phyloP scores from a whole-genome alignment of 2,329 filamentous ascomycete genomes.

The Trichoderma lentiforme region DNA sequence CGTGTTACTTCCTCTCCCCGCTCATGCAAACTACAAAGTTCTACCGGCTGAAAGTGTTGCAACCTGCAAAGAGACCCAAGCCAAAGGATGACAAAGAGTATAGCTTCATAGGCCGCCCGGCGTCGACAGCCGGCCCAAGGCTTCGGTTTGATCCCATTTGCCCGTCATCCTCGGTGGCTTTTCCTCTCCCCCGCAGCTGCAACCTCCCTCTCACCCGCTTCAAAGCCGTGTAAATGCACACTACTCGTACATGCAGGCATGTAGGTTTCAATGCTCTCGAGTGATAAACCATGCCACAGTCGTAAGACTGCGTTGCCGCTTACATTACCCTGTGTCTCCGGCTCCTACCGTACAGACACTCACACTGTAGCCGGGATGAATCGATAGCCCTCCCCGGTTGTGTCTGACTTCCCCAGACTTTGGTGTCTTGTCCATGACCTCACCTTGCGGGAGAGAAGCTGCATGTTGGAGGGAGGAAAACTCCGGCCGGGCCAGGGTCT shows the following conservation, averaged over 20 bases:
- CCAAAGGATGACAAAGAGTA: not conserved
- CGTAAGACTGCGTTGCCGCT: slow-evolving; percentile 3
- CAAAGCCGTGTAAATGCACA: not conserved
- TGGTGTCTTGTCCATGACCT: slow-evolving; percentile 13
- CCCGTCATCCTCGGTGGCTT: not conserved
- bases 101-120: not conserved
- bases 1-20: not conserved
- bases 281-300: slow-evolving; percentile 11
- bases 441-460: not conserved
- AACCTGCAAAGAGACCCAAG: not conserved
- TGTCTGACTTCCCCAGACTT: slow-evolving; percentile 12
- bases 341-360: not conserved
- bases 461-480: not conserved
- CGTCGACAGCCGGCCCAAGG: not conserved
- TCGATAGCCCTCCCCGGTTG: not conserved
- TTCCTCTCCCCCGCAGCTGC: not conserved
- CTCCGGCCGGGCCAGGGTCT: slow-evolving; percentile 5
- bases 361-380: slow-evolving; percentile 4
- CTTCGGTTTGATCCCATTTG: not conserved
- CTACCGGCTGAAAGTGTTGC: not conserved
- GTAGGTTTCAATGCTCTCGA: not conserved
- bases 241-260: not conserved
- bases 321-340: not conserved
- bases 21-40: not conserved
- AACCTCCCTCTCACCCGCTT: not conserved